Conservation (phyloP, 2,329 filamentous ascomycete genomes). For the Diaporthe aspalathi region DNA sequence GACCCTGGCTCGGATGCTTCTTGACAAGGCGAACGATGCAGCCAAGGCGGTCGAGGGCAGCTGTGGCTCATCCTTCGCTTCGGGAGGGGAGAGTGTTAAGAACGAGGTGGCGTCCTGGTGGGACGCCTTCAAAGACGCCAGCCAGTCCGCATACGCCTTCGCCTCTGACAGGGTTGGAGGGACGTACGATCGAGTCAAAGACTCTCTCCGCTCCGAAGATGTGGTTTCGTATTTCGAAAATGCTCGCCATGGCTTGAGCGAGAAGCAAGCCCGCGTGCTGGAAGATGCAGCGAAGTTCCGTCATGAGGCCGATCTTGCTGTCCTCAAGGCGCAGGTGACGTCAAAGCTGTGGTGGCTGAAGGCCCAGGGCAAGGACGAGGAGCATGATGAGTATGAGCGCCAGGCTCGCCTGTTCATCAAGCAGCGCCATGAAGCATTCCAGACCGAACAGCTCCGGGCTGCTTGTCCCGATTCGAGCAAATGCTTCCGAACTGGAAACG, state of each 20-base stretch:
- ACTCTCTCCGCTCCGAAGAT: constrained; percentile 42
- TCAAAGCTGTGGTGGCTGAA: constrained; percentile 70
- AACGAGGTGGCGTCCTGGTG: constrained; percentile 47
- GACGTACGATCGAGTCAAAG: constrained; percentile 43
- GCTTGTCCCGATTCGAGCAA: constrained; percentile 9
- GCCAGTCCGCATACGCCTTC: constrained; percentile 42
- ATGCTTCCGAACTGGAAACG: constrained; percentile 31
- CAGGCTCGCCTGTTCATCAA: constrained; percentile 59
- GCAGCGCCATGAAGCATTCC: constrained; percentile 50
- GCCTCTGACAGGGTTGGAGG: constrained; percentile 42
- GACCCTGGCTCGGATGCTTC: constrained; percentile 55
- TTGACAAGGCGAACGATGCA: constrained; percentile 53
- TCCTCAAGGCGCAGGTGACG: constrained; percentile 65
- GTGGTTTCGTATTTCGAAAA: constrained; percentile 45
- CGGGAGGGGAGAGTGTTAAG: constrained; percentile 47
- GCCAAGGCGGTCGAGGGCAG: constrained; percentile 44
- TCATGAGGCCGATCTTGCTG: constrained; percentile 55
- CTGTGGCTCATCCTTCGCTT: constrained; percentile 47
- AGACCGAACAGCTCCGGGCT: constrained; percentile 45
- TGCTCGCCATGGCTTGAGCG: constrained; percentile 50
- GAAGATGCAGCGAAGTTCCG: constrained; percentile 47
- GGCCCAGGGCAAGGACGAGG: constrained; percentile 60
- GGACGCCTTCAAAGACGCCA: constrained; percentile 46
- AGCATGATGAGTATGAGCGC: constrained; percentile 57
- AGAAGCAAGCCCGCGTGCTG: constrained; percentile 38